Base-by-base conservation (phyloP, 805 yeast species). In the Ogataea wickerhamii region DNA sequence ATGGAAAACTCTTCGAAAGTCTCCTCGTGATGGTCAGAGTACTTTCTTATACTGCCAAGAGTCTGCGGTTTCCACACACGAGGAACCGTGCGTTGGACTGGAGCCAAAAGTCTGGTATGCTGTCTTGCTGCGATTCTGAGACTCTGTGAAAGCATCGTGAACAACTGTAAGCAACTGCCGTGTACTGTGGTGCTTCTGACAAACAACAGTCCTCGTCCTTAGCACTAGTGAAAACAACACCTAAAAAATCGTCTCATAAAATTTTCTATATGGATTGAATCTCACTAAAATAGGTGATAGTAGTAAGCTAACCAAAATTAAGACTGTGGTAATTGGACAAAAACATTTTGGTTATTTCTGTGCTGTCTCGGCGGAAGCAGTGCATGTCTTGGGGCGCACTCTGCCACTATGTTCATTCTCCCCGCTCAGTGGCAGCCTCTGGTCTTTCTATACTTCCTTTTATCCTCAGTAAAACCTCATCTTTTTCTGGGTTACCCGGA, bases 1-100 rank as follows among this genome's bases (percentile, higher is more conserved):
- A 76, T 74, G 38, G 95, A 87, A 75, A 87, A 88, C 71, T 89
- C 96, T 70, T 88, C 97, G 52, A 86, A 89, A 38, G 95, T 80
- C 72, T 88, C 97, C 64, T 86, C 95, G 62, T 86, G 94, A 52
- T 73, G 81, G 41, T 71, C 75, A 38, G 95, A 83, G 75, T 85
- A 88, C 56, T 72, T 72, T 78, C 96, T 61, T 38, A 58, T 49
- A 48, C 43, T 48, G 47, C 38, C 43, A 28, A 48, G 40, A 20
- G 52, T 44, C 28, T 40, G 30, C 35, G 52, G 45, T 43, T 48
- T 47, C 29, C 46, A 39, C 31, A 40, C 45, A 37, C 34, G 37
- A 34, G 40, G 40, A 16, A 47, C 47, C 19, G 40, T 40, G 32
- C 44, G 43, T 26, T 49, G 48, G 37, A 54, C 48, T 20, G 40